These are phyloP conservation scores for Aspergillus aculeatus DNA, from an alignment of 2,329 filamentous ascomycete genomes.

Conservation along the genomic window DNA sequence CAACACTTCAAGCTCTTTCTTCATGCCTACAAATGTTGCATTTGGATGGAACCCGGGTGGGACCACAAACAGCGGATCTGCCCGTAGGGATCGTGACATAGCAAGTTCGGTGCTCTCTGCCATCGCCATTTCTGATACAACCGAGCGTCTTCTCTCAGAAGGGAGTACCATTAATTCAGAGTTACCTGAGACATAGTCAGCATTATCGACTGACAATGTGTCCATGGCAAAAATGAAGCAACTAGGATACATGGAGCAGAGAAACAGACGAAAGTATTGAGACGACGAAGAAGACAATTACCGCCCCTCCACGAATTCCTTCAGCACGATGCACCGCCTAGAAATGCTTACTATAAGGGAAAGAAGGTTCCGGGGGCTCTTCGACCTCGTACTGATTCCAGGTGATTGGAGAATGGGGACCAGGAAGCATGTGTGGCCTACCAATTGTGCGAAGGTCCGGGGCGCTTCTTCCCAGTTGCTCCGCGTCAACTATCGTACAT, in stretches of 20 bases:
- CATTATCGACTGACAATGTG: slow-evolving; percentile 24
- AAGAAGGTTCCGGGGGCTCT: slow-evolving; percentile 27
- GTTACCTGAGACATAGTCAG: slow-evolving; percentile 39
- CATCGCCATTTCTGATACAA: slow-evolving; percentile 25
- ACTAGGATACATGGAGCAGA: slow-evolving; percentile 19
- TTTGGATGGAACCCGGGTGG: slow-evolving; percentile 63
- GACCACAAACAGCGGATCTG: slow-evolving; percentile 42
- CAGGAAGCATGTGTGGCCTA: slow-evolving; percentile 37
- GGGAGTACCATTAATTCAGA: slow-evolving; percentile 19
- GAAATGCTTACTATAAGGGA: slow-evolving; percentile 12
- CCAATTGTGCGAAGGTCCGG: slow-evolving; percentile 30
- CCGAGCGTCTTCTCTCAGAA: slow-evolving; percentile 27
- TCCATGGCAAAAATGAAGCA: slow-evolving; percentile 10
- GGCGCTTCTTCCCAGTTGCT: slow-evolving; percentile 22
- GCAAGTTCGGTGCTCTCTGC: slow-evolving; percentile 24
- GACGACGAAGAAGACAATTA: background rate
- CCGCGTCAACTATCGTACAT: slow-evolving; percentile 6
- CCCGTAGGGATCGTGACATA: slow-evolving; percentile 23
- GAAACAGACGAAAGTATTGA: background rate
- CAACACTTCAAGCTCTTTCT: slow-evolving; percentile 57
- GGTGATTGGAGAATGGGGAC: slow-evolving; percentile 26
- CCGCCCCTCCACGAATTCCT: background rate
- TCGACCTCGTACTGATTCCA: slow-evolving; percentile 41
- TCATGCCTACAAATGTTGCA: slow-evolving; percentile 61
- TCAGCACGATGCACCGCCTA: slow-evolving; percentile 4